Evolutionary conservation across 768 basidiomycete species (phyloP).

Genomic region (Pleurotus giganteus): DNA sequence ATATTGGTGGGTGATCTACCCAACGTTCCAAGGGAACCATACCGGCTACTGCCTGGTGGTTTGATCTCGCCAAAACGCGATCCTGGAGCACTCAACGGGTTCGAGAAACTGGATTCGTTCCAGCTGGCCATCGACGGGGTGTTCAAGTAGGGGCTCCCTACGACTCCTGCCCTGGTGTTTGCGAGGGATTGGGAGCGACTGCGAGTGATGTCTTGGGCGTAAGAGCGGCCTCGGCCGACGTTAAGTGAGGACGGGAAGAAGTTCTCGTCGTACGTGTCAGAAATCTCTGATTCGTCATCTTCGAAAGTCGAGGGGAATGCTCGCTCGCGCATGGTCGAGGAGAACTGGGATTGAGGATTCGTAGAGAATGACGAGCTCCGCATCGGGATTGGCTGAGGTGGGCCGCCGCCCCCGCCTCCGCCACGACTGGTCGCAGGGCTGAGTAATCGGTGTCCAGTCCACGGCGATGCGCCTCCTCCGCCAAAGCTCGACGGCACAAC

Average conservation of each 20-base stretch:
- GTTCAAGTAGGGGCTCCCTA: conserved; percentile 46
- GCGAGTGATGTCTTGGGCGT: conserved; percentile 61
- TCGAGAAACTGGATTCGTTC: conserved; percentile 55
- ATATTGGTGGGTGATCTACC: conserved; percentile 57
- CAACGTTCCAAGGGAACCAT: conserved; percentile 56
- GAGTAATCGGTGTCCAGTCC: conserved; percentile 45
- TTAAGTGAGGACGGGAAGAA: conserved; percentile 42
- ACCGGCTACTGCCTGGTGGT: conserved; percentile 61
- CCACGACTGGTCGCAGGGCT: conserved; percentile 25
- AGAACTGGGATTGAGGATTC: conserved; percentile 52
- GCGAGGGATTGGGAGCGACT: conserved; percentile 80
- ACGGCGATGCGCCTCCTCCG: conserved; percentile 34
- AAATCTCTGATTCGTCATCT: conserved; percentile 75
- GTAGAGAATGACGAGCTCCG: conserved; percentile 69
- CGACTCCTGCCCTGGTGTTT: conserved; percentile 51
- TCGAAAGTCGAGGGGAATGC: conserved; percentile 76
- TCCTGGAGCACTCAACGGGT: conserved; percentile 55
- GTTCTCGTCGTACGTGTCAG: conserved; percentile 62
- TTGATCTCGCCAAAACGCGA: conserved; percentile 60
- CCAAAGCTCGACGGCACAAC: conserved; percentile 50
- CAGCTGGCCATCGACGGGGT: conserved; percentile 51
- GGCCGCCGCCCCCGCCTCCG: conserved; percentile 17
- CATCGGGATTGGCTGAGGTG: conserved; percentile 57
- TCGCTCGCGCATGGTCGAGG: conserved; percentile 60
- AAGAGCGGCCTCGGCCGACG: conserved; percentile 50